Evolutionary conservation across 1,284 basidiomycete species (phyloP), one percentile per base, ranked within the genome.

Genomic region (Inonotus obliquus): DNA sequence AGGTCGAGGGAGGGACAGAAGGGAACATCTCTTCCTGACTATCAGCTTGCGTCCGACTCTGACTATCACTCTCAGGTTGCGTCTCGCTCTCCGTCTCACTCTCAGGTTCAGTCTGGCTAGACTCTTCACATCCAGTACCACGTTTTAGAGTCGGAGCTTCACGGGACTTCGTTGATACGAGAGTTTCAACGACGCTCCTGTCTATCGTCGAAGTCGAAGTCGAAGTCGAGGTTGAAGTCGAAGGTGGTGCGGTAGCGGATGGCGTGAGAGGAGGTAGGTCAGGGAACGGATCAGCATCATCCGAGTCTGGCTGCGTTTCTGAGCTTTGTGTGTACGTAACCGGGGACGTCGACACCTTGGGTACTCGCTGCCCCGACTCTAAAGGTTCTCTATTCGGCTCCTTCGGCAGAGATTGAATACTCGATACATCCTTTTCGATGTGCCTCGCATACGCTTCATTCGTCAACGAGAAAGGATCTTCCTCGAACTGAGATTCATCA

Each of bases 251-350:
- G n/a, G n/a, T 11, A 17, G 32, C 4, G 4, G 32, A 9, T 32
- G 32, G 41, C 56, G 49, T 6, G 19, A n/a, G 55, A 57, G 56
- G 44, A 11, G 23, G 41, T 14, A 37, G 56, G 2, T 13, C 41
- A 6, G 57, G 57, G 19, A 63, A 59, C 4, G 49, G 59, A 41
- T 63, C 58, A 13, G 48, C 54, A 21, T 60, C 58, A 35, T 63
- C 59, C 14, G 53, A 44, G 21, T 63, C 62, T 7, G 47, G 41
- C 54, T 63, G 62, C 38, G 62, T 63, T 5, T 17, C 29, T 1
- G 62, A 60, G 47, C 59, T 60, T 37, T 63, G 62, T 21, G 58
- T 60, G 13, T 39, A 54, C n/a, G 57, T 23, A 19, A 7, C 17
- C 23, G 19, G 23, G 11, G 49, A 25, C 25, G 29, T n/a, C 17